Conservation (phyloP, 129 eudicot species). For the Centrapalus pauciflorus region DNA sequence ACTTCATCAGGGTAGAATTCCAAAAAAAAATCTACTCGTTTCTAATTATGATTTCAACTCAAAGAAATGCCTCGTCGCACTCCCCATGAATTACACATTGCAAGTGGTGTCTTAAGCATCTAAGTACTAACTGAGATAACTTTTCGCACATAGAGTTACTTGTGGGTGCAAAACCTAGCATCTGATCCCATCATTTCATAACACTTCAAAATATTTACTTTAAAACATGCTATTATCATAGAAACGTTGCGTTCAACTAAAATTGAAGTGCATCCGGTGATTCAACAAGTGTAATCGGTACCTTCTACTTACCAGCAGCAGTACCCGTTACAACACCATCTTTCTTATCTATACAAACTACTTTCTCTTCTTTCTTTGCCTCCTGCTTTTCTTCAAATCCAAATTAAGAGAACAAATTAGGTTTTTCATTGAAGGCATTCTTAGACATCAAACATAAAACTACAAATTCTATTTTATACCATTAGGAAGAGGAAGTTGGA, state of each 20-base stretch:
- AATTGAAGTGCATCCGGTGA: neutral
- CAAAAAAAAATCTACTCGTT: too few relatives aligned
- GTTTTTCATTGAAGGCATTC: neutral
- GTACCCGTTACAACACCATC: slow-evolving; percentile 30
- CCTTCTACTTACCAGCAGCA: slow-evolving; percentile 51
- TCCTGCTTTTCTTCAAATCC: slow-evolving; percentile 39
- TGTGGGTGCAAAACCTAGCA: neutral
- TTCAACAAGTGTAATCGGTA: slow-evolving; percentile 25
- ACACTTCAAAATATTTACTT: neutral
- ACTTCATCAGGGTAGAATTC: too few relatives aligned
- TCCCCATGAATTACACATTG: too few relatives aligned
- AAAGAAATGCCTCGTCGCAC: neutral
- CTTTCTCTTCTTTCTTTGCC: slow-evolving; percentile 40
- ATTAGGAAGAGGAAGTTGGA: slow-evolving; percentile 26
- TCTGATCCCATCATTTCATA: slow-evolving; percentile 1
- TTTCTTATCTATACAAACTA: slow-evolving; percentile 29
- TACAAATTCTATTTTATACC: slow-evolving; percentile 28
- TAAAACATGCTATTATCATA: neutral
- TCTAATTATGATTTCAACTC: slow-evolving; percentile 3
- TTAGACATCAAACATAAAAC: neutral
- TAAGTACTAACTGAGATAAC: neutral
- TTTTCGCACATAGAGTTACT: neutral
- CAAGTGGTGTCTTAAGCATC: too few relatives aligned
- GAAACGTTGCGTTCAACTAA: neutral
- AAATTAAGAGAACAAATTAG: neutral